Evolutionary conservation across 2,329 filamentous ascomycete genomes (phyloP).

Genomic region (Neofusicoccum sp.): DNA sequence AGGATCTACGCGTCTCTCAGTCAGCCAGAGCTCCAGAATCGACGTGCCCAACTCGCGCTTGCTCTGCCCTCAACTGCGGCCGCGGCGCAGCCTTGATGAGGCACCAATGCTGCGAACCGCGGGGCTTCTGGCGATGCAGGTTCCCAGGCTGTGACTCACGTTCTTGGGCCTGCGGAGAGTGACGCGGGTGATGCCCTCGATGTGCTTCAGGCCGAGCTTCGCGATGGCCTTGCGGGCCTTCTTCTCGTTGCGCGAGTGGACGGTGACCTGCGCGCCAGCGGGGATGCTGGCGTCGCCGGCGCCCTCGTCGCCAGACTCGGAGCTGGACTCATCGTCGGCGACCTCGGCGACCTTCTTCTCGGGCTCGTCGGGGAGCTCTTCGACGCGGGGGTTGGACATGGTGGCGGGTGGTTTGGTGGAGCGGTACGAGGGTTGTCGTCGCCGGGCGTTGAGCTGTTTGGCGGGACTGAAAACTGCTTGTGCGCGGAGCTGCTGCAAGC

Average conservation of each 20-base stretch:
- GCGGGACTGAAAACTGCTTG: conserved; percentile 17
- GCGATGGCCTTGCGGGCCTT: conserved; percentile 99
- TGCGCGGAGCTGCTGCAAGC: conserved; percentile 14
- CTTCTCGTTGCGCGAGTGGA: conserved; percentile 99
- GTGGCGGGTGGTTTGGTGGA: conserved; percentile 43
- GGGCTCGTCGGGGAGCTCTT: conserved; percentile 90
- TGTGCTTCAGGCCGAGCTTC: conserved; percentile 95
- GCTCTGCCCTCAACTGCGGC: not conserved
- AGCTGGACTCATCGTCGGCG: conserved; percentile 69
- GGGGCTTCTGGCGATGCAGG: not conserved
- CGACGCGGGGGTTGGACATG: conserved; percentile 97
- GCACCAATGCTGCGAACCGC: not conserved
- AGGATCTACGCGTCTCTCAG: conserved; percentile 67
- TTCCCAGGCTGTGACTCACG: conserved; percentile 60
- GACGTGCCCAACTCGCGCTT: not conserved
- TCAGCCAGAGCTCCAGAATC: conserved; percentile 1
- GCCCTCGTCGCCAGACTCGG: conserved; percentile 72
- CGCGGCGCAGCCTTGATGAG: not conserved
- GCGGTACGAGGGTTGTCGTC: conserved; percentile 24
- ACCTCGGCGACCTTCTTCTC: conserved; percentile 75
- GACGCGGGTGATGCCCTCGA: conserved; percentile 96
- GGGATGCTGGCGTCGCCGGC: conserved; percentile 64
- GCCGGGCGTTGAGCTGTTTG: conserved; percentile 17
- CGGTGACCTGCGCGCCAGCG: conserved; percentile 80
- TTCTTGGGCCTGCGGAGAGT: conserved; percentile 98